Evolutionary conservation across 805 yeast species (phyloP).

Genomic region (Monosporozyma yasuniensis): DNA sequence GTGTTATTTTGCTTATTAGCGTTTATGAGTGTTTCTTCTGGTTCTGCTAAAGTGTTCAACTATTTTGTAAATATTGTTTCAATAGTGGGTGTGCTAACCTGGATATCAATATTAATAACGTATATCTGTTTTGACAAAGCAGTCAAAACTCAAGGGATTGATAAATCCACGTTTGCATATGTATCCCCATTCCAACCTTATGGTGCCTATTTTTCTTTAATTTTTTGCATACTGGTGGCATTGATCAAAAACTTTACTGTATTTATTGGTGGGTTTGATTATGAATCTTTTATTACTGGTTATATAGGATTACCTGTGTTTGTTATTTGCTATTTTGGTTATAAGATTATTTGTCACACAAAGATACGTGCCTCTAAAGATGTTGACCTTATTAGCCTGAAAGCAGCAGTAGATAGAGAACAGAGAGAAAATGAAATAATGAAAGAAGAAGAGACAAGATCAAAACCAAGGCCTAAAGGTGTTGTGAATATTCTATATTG

Average conservation of each 20-base stretch:
- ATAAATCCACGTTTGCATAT: slow-evolving; percentile 44
- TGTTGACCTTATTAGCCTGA: slow-evolving; percentile 36
- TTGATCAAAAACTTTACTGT: slow-evolving; percentile 64
- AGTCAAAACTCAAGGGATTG: slow-evolving; percentile 37
- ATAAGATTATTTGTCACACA: slow-evolving; percentile 45
- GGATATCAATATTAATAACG: slow-evolving; percentile 47
- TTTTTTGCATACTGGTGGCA: slow-evolving; percentile 43
- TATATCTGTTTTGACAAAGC: slow-evolving; percentile 54
- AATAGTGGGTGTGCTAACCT: slow-evolving; percentile 48
- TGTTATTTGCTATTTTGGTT: slow-evolving; percentile 44
- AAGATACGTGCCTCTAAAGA: slow-evolving; percentile 41
- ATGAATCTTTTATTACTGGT: slow-evolving; percentile 63
- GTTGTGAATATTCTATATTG: background rate
- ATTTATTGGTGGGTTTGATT: slow-evolving; percentile 51
- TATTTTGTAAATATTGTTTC: slow-evolving; percentile 61
- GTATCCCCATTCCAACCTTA: slow-evolving; percentile 61
- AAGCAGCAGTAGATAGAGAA: slow-evolving; percentile 20
- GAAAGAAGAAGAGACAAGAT: background rate
- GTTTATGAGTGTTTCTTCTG: slow-evolving; percentile 46
- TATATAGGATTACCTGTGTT: slow-evolving; percentile 59
- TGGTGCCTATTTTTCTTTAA: slow-evolving; percentile 50
- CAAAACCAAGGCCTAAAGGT: background rate
- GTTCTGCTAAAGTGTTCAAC: slow-evolving; percentile 40
- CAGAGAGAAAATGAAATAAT: slow-evolving; percentile 7
- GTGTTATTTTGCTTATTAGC: slow-evolving; percentile 45